Evolutionary conservation across 106 monocot species (phyloP).

Genomic region (Platanthera guangdongensis): DNA sequence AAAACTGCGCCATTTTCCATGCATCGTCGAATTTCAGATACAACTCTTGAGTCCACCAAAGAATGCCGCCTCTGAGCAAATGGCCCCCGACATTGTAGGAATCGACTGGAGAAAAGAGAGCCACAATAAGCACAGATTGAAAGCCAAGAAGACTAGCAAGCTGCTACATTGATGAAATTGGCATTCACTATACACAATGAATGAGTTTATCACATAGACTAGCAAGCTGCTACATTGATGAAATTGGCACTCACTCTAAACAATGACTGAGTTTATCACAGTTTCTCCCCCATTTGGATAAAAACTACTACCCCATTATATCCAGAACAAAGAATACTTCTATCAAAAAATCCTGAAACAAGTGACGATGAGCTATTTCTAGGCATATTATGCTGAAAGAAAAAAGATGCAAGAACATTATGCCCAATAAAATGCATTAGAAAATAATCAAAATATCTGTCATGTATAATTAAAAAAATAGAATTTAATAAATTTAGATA

Average conservation of each 20-base stretch:
- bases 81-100: slow-evolving; percentile 92
- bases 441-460: too few relatives aligned
- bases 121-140: not conserved
- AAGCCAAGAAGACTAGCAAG: not conserved
- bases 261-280: too few relatives aligned
- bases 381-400: too few relatives aligned
- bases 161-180: not conserved
- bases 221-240: not conserved
- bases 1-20: slow-evolving; percentile 69
- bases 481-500: too few relatives aligned
- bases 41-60: slow-evolving; percentile 63
- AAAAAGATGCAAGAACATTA: too few relatives aligned
- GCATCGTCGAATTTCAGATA: slow-evolving; percentile 69
- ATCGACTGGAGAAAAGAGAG: slow-evolving; percentile 53
- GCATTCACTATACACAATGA: not conserved
- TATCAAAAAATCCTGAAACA: too few relatives aligned
- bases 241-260: not conserved
- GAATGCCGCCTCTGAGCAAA: slow-evolving; percentile 94
- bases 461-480: too few relatives aligned
- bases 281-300: too few relatives aligned
- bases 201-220: not conserved
- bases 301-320: too few relatives aligned
- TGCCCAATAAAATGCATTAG: too few relatives aligned
- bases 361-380: too few relatives aligned
- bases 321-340: too few relatives aligned